phyloP scores from a whole-genome alignment of 495 filamentous ascomycete genomes.

The Parathielavia hyrcaniae region DNA sequence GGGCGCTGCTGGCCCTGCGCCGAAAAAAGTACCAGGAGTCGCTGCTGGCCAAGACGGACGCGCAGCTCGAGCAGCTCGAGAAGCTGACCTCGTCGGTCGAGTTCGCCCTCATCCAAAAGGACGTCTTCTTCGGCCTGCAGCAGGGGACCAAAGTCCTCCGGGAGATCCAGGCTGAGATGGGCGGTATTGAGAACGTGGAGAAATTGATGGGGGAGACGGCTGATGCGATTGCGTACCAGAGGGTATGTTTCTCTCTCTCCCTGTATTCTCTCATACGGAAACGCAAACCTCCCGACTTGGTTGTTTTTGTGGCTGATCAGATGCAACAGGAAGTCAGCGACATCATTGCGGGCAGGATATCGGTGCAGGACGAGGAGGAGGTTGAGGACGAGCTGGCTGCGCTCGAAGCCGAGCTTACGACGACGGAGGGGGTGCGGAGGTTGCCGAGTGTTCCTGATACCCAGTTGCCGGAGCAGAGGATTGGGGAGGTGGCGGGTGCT shows the following conservation, averaged over 20 bases:
- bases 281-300: not conserved
- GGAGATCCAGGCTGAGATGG: slow-evolving; percentile 94
- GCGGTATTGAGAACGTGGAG: slow-evolving; percentile 85
- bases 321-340: slow-evolving; percentile 70
- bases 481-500: slow-evolving; percentile 23
- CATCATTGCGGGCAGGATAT: slow-evolving; percentile 78
- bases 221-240: slow-evolving; percentile 82
- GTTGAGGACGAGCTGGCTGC: slow-evolving; percentile 90
- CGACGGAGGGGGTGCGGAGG: slow-evolving; percentile 10
- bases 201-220: slow-evolving; percentile 86
- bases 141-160: slow-evolving; percentile 85
- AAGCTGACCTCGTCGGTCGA: slow-evolving; percentile 77
- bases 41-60: slow-evolving; percentile 81
- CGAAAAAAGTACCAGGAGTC: slow-evolving; percentile 96
- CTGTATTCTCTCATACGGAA: not conserved
- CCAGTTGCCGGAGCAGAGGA: slow-evolving; percentile 32
- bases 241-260: slow-evolving; percentile 44
- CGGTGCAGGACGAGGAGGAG: slow-evolving; percentile 92
- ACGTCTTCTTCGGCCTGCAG: slow-evolving; percentile 84
- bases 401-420: slow-evolving; percentile 59
- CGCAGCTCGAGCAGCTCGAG: slow-evolving; percentile 82
- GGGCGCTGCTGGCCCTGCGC: slow-evolving; percentile 81
- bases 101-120: slow-evolving; percentile 92
- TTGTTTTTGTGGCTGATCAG: not conserved
- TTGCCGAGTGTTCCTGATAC: slow-evolving; percentile 58